Evolutionary conservation across 1,284 basidiomycete genomes (phyloP), one percentile per base, ranked within the genome.

Genomic region (Fomitopsis schrenkii): DNA sequence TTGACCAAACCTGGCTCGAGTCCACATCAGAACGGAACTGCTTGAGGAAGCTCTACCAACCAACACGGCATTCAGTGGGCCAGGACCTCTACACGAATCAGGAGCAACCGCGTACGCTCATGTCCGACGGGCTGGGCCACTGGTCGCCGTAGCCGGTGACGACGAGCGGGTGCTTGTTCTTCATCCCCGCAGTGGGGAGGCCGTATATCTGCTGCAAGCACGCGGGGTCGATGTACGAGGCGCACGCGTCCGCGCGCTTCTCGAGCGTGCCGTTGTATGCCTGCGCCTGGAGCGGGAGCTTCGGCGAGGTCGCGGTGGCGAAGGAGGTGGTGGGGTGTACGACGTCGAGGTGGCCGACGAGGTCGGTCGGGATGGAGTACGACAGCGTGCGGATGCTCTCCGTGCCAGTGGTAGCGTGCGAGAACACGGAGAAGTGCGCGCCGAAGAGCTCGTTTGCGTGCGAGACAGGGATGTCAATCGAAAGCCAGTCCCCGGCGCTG

Each of bases 181-280:
- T 75, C 9, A 70, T 67, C 2, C 80, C 80, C 0, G 78, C 76
- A 60, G 85, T 85, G 3, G 67, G 67, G 17, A 75, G 74, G 8
- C 83, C 83, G 69, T 87, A 88, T 45, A 87, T 67, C 4, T 75
- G 76, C 59, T 80, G 72, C 58, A 88, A 68, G 66, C 85, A 88
- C 0, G 80, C 71, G 10, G 84, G 84, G 0, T 85, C 86, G 58
- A 87, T 79, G 26, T 55, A 48, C 45, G 26, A 41, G 17, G 14
- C 22, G 26, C 59, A 60, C n/a, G 59, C 59, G 10, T 38, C 62
- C 12, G 7, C 35, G 41, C n/a, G 44, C 57, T 26, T 48, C 54
- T 30, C 68, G 66, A 19, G 83, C 84, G 22, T 80, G 81, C 60
- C 84, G 80, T 22, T 87, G 75, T 57, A 74, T 73, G 6, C 5